Conservation (phyloP, 2,329 filamentous ascomycete species). For the Clonostachys byssicola region DNA sequence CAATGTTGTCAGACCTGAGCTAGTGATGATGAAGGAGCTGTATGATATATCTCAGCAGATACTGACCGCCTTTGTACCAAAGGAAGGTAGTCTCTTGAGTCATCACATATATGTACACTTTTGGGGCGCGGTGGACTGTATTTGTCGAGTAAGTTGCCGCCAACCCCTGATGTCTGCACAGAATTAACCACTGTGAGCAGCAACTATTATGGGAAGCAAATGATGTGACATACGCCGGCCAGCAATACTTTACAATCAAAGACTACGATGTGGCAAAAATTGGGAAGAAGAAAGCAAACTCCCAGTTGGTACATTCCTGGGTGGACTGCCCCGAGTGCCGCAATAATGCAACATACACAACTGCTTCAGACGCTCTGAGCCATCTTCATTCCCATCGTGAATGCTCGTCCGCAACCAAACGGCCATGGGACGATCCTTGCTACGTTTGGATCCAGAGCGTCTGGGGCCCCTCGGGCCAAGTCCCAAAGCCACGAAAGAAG, state of each 20-base stretch:
- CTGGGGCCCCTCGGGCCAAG: no score
- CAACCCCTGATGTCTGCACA: conserved; percentile 1
- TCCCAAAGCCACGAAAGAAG: not conserved
- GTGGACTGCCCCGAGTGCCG: not conserved
- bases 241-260: not conserved
- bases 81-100: conserved; percentile 1
- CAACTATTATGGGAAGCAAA: not conserved
- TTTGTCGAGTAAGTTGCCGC: conserved; percentile 7
- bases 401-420: not conserved
- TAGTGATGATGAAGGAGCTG: not conserved
- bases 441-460: conserved; percentile 1
- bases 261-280: not conserved
- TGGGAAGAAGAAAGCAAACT: not conserved
- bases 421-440: conserved; percentile 1
- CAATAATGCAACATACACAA: not conserved
- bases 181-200: not conserved
- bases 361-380: not conserved
- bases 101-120: conserved; percentile 8
- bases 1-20: not conserved
- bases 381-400: conserved; percentile 1
- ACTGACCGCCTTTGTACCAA: conserved; percentile 3
- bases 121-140: conserved; percentile 10
- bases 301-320: not conserved
- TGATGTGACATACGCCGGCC: not conserved
- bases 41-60: conserved; percentile 1